These are phyloP conservation scores for Anisogramma anomala DNA, from an alignment of 2,329 filamentous ascomycete species.

Conservation along the genomic window DNA sequence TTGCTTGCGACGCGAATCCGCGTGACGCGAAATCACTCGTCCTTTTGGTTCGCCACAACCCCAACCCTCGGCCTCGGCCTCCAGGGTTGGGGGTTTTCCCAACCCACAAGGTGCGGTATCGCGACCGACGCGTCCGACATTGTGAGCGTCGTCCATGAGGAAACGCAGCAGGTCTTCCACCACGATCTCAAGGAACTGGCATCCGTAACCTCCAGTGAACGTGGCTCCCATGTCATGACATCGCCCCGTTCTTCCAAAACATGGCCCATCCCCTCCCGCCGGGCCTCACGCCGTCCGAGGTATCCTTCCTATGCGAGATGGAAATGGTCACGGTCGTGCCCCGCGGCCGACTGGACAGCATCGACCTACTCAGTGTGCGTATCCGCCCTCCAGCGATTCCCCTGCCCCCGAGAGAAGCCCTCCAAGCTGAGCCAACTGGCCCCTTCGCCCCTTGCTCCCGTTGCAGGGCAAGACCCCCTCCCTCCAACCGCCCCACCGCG, in stretches of 20 bases:
- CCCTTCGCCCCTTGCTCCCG: too few relatives aligned
- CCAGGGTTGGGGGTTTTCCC: neutral
- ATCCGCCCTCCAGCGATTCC: too few relatives aligned
- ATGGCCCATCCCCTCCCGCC: slow-evolving; percentile 41
- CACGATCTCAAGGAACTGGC: neutral
- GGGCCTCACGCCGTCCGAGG: slow-evolving; percentile 69
- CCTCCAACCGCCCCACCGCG: slow-evolving; percentile 70
- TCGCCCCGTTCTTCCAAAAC: slow-evolving; percentile 1
- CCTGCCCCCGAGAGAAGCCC: neutral
- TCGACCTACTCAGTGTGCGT: slow-evolving; percentile 76
- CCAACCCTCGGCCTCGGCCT: too few relatives aligned
- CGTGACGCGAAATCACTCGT: too few relatives aligned
- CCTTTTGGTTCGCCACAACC: too few relatives aligned
- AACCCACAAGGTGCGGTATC: neutral
- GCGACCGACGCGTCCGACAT: neutral
- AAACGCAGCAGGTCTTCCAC: neutral
- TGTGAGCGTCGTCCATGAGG: too few relatives aligned
- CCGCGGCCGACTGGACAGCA: slow-evolving; percentile 75
- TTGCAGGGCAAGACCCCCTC: slow-evolving; percentile 62
- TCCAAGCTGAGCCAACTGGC: neutral
- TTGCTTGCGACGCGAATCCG: too few relatives aligned
- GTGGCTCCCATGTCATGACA: slow-evolving; percentile 11
- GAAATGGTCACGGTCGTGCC: slow-evolving; percentile 88
- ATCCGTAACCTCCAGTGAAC: neutral
- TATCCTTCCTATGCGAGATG: slow-evolving; percentile 95